Evolutionary conservation across 345 rosid species (phyloP), one percentile per base, ranked within the genome.

Genomic region (Cardamine occulta): DNA sequence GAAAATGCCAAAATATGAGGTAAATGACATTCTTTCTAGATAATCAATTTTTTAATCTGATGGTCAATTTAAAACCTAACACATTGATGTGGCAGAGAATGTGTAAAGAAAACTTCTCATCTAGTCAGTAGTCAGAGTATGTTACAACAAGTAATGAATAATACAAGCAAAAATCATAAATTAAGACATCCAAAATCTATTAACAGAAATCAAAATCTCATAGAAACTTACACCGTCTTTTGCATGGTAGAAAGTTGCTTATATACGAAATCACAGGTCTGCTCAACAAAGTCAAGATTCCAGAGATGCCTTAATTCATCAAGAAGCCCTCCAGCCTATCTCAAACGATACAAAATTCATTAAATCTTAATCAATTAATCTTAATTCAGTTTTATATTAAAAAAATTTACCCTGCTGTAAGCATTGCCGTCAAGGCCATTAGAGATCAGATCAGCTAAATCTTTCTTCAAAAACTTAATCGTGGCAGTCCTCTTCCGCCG

Each of bases 401-500:
- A 13, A 8, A 19, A 15, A 47, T 14, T 39, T 80, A 95, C 99
- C 82, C 98, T 83, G 75, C 86, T 93, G 66, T 71, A 90, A 62
- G 97, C 99, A 54, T 90, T 86, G 71, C 79, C 75, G 40, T 95
- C 99, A 26, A 87, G 98, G 17, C 97, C 98, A 80, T 89, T 88
- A 66, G 82, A 75, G 23, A 95, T 82, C 75, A 95, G 93, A 90
- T 92, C 98, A 75, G 96, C 98, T 45, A 95, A 80, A 54, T 92
- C 99, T 77, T 85, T 83, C 89, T 88, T 95, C 63, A 95, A 66
- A 80, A 89, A 90, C 88, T 83, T 95, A 78, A 85, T 79, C 70
- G 96, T 92, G 2, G 99, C 99, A 28, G 73, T 89, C 76, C 88
- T 84, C 85, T 92, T 95, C 82, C 97, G 84, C 82, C 89, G 63